Base-by-base conservation (phyloP, 345 rosid genomes). In the Cardamine resedifolia region DNA sequence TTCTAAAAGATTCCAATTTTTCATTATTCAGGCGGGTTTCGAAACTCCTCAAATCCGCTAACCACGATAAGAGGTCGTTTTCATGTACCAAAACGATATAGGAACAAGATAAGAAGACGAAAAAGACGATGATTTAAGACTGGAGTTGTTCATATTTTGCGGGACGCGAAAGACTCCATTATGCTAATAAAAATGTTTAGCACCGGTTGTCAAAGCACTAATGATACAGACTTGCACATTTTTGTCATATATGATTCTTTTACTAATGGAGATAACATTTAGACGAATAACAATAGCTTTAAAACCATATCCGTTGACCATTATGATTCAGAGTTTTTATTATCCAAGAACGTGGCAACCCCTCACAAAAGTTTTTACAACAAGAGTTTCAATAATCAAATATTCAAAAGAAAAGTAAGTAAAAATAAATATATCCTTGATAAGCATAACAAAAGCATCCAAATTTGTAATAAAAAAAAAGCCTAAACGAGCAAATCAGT, bases 291-390 rank as follows among this genome's bases (percentile, higher is more conserved):
- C 5, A 10, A 48, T 3, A 64, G 14, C 48, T 31, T 70, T 60
- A 49, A 36, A 24, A 26, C 5, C 43, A 11, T 34, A 61, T 50
- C 31, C 11, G 1, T 10, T 39, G 44, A 20, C 20, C 20, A 53
- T 20, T 19, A 24, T 12, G 19, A 19, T 73, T 47, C 38, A 48
- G 58, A 55, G 66, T 58, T 58, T 58, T 74, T 48, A 74, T 66
- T 66, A 49, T 53, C 71, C 71, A 45, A 34, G 50, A 73, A 57
- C 51, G 44, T 26, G 60, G 53, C 45, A 64, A 24, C 49, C 38
- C 39, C 44, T 73, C 58, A 48, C 65, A 20, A 18, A 66, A 66
- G 78, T 66, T 48, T 67, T 74, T 74, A 67, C 56, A 74, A 58
- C 67, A 74, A 58, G 60, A 49, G 67, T 66, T 39, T 45, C 50